Conservation (phyloP, 1,284 basidiomycete species). For the Veloboletus limbatus region DNA sequence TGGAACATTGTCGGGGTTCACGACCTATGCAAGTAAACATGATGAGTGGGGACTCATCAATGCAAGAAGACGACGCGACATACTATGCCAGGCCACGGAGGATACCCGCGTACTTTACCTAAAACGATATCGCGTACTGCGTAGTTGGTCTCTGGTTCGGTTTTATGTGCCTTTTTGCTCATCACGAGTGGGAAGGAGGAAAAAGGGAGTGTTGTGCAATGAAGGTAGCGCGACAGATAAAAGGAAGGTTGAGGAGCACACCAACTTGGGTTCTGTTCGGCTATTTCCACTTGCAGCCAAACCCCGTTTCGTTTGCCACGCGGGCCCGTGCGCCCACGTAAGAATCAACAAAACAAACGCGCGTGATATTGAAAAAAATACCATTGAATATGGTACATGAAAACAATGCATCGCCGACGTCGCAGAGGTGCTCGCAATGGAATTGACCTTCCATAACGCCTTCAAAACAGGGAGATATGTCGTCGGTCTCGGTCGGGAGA, state of each 20-base stretch:
- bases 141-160: conserved; percentile 48
- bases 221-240: conserved; percentile 36
- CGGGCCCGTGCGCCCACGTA: conserved; percentile 40
- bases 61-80: conserved; percentile 37
- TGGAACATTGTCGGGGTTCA: conserved; percentile 68
- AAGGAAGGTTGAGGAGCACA: conserved; percentile 41
- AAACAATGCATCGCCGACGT: conserved; percentile 23
- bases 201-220: conserved; percentile 18
- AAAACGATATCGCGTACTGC: conserved; percentile 80
- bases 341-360: conserved; percentile 38
- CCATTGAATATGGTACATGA: conserved; percentile 32
- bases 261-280: conserved; percentile 40
- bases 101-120: conserved; percentile 90
- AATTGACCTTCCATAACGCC: conserved; percentile 11
- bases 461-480: conserved; percentile 14
- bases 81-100: conserved; percentile 90
- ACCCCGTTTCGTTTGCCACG: conserved; percentile 39
- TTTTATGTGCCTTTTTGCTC: conserved; percentile 59
- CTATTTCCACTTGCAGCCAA: conserved; percentile 40
- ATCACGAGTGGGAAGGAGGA: conserved; percentile 34
- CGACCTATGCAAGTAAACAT: conserved; percentile 49
- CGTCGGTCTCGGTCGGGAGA: conserved; percentile 1
- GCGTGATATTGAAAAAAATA: conserved; percentile 33
- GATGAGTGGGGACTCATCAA: conserved; percentile 6
- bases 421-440: conserved; percentile 18